Evolutionary conservation across 129 eudicot genomes (phyloP).

Genomic region (Centella asiatica): DNA sequence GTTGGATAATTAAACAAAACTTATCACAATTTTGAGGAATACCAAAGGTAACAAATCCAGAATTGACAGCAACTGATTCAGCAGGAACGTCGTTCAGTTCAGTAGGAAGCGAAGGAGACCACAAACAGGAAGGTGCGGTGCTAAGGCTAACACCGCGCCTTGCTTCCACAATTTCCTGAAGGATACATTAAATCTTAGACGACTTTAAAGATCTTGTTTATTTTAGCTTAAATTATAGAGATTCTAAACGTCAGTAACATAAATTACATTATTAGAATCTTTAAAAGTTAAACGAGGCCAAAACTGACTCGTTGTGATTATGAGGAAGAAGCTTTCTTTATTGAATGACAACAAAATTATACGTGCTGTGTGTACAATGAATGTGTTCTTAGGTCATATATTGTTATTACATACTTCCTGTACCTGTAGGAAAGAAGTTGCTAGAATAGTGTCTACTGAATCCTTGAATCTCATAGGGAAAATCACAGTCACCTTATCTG

Average conservation of each 20-base stretch:
- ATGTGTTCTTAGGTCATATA: background rate
- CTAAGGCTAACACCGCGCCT: slow-evolving; percentile 66
- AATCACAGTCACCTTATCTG: slow-evolving; percentile 72
- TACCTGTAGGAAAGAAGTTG: slow-evolving; percentile 96
- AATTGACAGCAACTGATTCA: slow-evolving; percentile 74
- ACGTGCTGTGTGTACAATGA: background rate
- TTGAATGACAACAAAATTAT: background rate
- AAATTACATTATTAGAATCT: no score
- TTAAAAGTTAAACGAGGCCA: no score
- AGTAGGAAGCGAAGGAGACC: slow-evolving; percentile 82
- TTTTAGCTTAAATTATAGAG: background rate
- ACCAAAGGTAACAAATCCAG: slow-evolving; percentile 97
- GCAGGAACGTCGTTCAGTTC: slow-evolving; percentile 61
- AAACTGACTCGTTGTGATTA: no score
- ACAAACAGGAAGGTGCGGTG: slow-evolving; percentile 78
- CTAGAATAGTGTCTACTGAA: slow-evolving; percentile 77
- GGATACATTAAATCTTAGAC: background rate
- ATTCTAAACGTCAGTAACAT: background rate
- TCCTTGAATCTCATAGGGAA: slow-evolving; percentile 92
- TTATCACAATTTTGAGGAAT: slow-evolving; percentile 3
- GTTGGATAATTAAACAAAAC: slow-evolving; percentile 1
- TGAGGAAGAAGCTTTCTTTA: no score
- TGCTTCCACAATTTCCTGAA: slow-evolving; percentile 90
- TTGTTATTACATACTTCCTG: background rate
- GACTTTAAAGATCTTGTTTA: no score